Conservation (phyloP, 2,329 filamentous ascomycete genomes). For the Fusarium liriodendri region DNA sequence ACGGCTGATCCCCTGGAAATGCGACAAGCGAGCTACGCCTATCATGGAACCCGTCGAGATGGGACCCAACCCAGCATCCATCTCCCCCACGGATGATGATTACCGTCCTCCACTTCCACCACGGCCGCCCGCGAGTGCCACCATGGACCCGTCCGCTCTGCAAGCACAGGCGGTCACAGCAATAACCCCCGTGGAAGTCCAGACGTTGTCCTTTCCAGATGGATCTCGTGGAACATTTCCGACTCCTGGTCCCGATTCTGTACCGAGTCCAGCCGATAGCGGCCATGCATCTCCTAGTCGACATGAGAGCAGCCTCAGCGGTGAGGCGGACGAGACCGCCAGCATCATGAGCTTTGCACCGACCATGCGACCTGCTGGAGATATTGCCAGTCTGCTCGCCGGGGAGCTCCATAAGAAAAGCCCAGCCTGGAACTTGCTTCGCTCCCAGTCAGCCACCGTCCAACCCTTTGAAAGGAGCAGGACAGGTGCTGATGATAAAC, state of each 20-base stretch:
- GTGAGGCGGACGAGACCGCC: slow-evolving; percentile 70
- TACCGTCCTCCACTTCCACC: slow-evolving; percentile 68
- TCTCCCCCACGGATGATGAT: slow-evolving; percentile 52
- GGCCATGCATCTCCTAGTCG: slow-evolving; percentile 54
- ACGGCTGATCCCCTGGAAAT: slow-evolving; percentile 40
- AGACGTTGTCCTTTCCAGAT: slow-evolving; percentile 79
- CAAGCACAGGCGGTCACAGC: slow-evolving; percentile 84
- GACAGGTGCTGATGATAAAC: slow-evolving; percentile 59
- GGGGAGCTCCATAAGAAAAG: slow-evolving; percentile 75
- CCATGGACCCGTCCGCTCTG: slow-evolving; percentile 54
- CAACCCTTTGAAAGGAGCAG: slow-evolving; percentile 70
- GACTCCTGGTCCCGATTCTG: slow-evolving; percentile 49
- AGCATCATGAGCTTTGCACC: slow-evolving; percentile 76
- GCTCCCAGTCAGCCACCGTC: slow-evolving; percentile 69
- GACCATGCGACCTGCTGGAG: slow-evolving; percentile 71
- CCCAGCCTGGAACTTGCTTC: slow-evolving; percentile 75
- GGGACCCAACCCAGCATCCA: slow-evolving; percentile 42
- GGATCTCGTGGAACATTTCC: slow-evolving; percentile 74
- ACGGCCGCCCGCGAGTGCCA: slow-evolving; percentile 53
- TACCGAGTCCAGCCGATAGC: slow-evolving; percentile 53
- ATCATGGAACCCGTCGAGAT: slow-evolving; percentile 41
- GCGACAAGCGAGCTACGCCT: slow-evolving; percentile 34
- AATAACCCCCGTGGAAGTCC: slow-evolving; percentile 82
- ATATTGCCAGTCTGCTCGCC: slow-evolving; percentile 84
- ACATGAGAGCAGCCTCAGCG: slow-evolving; percentile 46